A percentile compares a stretch with the other conserved stretches of the same genome.
Evolutionary conservation across 2,329 filamentous ascomycete species (phyloP).

Genomic region (Verticillium nubilum): DNA sequence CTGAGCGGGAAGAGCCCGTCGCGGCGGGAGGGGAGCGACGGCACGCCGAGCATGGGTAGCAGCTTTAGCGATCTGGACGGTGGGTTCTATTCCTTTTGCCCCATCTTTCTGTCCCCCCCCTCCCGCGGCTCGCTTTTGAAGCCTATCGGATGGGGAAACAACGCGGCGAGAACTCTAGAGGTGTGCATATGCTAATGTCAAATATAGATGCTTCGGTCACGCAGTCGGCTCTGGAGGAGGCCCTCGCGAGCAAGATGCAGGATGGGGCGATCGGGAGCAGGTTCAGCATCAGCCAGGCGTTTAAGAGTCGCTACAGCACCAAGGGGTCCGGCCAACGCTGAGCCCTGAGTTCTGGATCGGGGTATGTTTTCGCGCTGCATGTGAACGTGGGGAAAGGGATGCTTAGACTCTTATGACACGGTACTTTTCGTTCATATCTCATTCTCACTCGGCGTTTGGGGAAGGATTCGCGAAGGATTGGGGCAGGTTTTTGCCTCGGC

Average conservation of each 20-base stretch:
- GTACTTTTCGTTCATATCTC: too few species aligned
- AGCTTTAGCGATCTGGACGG: conserved; percentile 84
- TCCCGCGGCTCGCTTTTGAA: too few species aligned
- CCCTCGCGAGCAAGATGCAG: conserved; percentile 66
- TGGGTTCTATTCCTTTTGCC: conserved; percentile 21
- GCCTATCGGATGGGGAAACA: neutral
- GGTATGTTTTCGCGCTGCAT: too few species aligned
- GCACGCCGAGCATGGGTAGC: conserved; percentile 75
- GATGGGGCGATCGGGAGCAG: conserved; percentile 52
- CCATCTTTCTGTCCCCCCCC: too few species aligned
- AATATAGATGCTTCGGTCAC: conserved; percentile 68
- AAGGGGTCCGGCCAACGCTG: conserved; percentile 13
- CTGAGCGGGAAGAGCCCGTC: conserved; percentile 49
- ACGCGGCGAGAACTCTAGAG: neutral
- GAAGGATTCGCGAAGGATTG: conserved; percentile 5
- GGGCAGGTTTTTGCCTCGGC: neutral
- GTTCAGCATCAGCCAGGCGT: conserved; percentile 65
- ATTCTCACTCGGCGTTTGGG: conserved; percentile 7
- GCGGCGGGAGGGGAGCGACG: conserved; percentile 60
- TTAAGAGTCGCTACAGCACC: conserved; percentile 55
- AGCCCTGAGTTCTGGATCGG: too few species aligned
- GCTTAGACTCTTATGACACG: too few species aligned
- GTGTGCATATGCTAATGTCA: conserved; percentile 4
- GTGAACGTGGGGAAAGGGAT: too few species aligned
- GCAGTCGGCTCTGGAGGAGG: conserved; percentile 75